phyloP scores from a whole-genome alignment of 164 flowering plant species.

The Cinnamomum micranthum region DNA sequence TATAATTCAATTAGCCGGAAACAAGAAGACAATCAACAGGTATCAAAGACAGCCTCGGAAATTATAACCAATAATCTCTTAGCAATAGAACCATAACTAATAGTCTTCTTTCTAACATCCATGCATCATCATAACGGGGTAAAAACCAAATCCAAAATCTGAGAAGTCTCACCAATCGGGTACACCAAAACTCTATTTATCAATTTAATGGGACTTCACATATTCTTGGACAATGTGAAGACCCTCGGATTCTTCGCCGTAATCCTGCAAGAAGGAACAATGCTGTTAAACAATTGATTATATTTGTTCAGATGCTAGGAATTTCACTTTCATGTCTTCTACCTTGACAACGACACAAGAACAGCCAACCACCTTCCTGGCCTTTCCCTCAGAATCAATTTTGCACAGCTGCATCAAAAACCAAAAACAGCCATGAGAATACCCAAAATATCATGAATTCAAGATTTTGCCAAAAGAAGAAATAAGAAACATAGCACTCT shows the following conservation, averaged over 20 bases:
- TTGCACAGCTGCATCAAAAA: conserved; percentile 60
- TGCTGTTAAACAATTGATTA: too few relatives aligned
- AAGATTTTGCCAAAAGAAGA: background rate
- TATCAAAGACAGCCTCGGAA: background rate
- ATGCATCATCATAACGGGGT: background rate
- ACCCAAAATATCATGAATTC: background rate
- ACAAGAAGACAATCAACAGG: background rate
- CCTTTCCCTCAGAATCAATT: conserved; percentile 84
- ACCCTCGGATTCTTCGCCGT: conserved; percentile 52
- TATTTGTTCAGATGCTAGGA: background rate
- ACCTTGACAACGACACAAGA: conserved; percentile 85
- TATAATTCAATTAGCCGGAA: background rate
- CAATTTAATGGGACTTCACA: conserved; percentile 41
- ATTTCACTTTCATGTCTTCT: background rate
- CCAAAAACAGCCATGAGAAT: background rate
- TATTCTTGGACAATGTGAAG: conserved; percentile 50
- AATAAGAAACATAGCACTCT: background rate
- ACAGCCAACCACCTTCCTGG: conserved; percentile 81
- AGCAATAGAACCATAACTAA: background rate
- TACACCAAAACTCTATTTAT: background rate
- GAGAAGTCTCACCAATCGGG: background rate
- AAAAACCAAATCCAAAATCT: background rate
- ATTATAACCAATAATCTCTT: background rate
- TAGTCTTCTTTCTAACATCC: background rate
- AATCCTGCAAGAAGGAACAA: conserved; percentile 37